Evolutionary conservation across 306 rosid genomes (phyloP), one percentile per base, ranked within the genome.

Genomic region (Argentina anserina): DNA sequence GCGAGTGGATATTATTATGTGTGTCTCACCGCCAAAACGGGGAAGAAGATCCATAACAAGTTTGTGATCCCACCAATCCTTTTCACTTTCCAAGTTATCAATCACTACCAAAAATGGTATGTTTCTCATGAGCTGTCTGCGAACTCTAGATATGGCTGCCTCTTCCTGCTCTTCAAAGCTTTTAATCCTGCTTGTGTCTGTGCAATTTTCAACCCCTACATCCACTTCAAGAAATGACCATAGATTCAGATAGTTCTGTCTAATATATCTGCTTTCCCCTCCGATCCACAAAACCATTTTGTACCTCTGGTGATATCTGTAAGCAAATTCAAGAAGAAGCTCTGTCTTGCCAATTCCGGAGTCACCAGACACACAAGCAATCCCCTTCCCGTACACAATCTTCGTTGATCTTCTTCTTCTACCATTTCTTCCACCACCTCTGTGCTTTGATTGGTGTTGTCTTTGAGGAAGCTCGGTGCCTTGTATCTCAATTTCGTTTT

Each of bases 21-120:
- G 97, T 7, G 96, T 84, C 72, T 92, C 96, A 17, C 94, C 96
- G 0, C 97, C 89, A 67, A 87, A 92, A 37, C 96, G 96, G 26
- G 97, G 97, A 69, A 92, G 97, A 74, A 92, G 96, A 76, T 92
- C 97, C 97, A 92, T 90, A 36, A 92, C 89, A 37, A 81, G 89
- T 74, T 83, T 89, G 80, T 84, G 94, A 81, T 90, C 94, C 97
- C 97, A 92, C 97, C 97, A 92, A 81, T 92, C 97, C 71, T 86
- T 89, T 82, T 90, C 97, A 53, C 94, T 85, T 52, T 92, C 97
- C 83, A 92, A 80, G 79, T 92, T 92, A 76, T 92, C 97, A 33
- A 92, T 90, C 65, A 92, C 73, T 66, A 92, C 83, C 82, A 92
- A 80, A 85, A 86, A 92, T 0, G 97, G 97, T 59, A 92, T 80